Conservation (phyloP, 2,329 filamentous ascomycete genomes). For the Beauveria asiatica region DNA sequence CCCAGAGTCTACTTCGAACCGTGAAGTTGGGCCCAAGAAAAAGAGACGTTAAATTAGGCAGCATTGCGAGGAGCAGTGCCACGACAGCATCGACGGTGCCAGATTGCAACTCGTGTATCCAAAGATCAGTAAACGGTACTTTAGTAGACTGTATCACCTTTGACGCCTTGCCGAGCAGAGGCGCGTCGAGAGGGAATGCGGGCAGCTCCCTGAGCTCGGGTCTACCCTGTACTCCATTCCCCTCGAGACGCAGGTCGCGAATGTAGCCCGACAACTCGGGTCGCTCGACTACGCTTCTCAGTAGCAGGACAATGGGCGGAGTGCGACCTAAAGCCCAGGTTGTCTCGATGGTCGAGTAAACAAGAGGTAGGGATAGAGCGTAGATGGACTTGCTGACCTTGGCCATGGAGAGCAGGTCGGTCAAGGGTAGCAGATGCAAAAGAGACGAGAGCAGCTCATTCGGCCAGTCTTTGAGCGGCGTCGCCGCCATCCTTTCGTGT, state of each 20-base stretch:
- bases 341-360: not conserved
- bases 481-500: not conserved
- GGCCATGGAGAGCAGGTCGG: not conserved
- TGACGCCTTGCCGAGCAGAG: not conserved
- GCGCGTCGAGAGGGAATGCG: not conserved
- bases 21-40: not conserved
- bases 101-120: not conserved
- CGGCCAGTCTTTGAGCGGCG: not conserved
- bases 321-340: not conserved
- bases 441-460: not conserved
- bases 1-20: not conserved
- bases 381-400: not conserved
- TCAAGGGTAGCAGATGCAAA: not conserved
- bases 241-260: not conserved
- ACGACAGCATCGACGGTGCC: not conserved
- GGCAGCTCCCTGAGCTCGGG: not conserved
- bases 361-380: not conserved
- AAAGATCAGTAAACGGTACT: not conserved
- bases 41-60: not conserved
- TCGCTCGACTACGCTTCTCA: not conserved
- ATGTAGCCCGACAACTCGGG: not conserved
- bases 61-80: not conserved
- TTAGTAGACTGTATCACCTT: not conserved
- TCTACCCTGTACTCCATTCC: not conserved
- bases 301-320: not conserved